Evolutionary conservation across 371 early-diverging fungal species (phyloP), one percentile per base, ranked within the genome.

Genomic region (Apophysomyces variabilis): DNA sequence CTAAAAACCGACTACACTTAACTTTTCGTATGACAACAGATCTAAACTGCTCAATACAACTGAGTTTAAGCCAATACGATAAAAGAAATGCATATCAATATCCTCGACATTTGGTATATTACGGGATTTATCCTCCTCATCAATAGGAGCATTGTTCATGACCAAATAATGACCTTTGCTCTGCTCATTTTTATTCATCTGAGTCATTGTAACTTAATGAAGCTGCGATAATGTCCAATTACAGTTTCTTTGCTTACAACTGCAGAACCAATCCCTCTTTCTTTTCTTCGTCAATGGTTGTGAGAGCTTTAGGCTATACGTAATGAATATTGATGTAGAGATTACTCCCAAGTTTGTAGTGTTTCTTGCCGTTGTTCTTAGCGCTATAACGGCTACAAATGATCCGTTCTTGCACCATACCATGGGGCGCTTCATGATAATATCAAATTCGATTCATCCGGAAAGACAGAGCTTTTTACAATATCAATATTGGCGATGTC

Each of bases 141-240:
- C 62, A 7, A 68, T 72, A 46, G 66, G 67, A 14, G 64, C 64
- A 12, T 66, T 64, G 63, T 72, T 54, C 64, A 68, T 68, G 9
- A 61, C 65, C 2, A 63, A 45, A 58, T 67, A 62, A 63, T 62
- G 59, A 0, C 38, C 64, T 43, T 66, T 68, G 66, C 68, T 68
- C 13, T 73, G n/a, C 9, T 38, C 59, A 58, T 67, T 54, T 14
- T 57, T 56, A 43, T 74, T 66, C 68, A 57, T 60, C 56, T 67
- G 58, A 68, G 66, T 65, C 35, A 67, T 26, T 14, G 50, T 66
- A 45, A 59, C 47, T 69, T 67, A 16, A 68, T 13, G 60, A 70
- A 70, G 59, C 70, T 67, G 12, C 64, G 8, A 68, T 65, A 67
- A 61, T 69, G 67, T 14, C 70, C 66, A 44, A 68, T 73, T 12